phyloP scores from a whole-genome alignment of 306 rosid genomes.

The Pachyrhizus erosus region DNA sequence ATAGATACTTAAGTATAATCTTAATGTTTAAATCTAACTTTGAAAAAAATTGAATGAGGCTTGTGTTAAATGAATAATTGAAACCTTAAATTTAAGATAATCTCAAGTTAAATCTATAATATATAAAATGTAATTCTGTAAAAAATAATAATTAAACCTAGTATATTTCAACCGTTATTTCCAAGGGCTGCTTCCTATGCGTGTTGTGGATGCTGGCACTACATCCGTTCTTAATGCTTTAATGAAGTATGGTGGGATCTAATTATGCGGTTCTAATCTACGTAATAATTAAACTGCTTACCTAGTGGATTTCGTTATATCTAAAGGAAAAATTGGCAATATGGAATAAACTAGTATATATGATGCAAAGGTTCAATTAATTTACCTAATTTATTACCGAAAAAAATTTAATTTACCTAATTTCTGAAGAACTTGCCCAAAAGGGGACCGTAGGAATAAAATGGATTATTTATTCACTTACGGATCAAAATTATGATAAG shows the following conservation, averaged over 20 bases:
- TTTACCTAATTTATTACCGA: neutral
- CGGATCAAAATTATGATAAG: neutral
- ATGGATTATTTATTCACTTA: neutral
- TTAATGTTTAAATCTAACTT: neutral
- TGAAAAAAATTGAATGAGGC: neutral
- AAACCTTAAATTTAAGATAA: no score
- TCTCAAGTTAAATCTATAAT: no score
- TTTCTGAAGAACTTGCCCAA: constrained; percentile 13
- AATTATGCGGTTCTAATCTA: constrained; percentile 21
- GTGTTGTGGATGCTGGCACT: neutral
- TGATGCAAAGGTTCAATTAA: neutral
- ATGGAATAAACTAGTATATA: neutral
- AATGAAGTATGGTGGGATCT: constrained; percentile 21
- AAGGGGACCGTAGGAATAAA: constrained; percentile 23
- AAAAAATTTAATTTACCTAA: neutral
- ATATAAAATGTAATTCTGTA: no score
- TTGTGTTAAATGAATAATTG: no score
- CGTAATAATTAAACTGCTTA: neutral
- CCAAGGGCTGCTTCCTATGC: neutral
- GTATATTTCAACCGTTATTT: no score
- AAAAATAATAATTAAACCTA: no score
- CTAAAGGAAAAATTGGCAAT: neutral
- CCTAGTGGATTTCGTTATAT: neutral
- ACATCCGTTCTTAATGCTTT: neutral
- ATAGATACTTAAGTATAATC: neutral